Base-by-base conservation (phyloP, 2,329 filamentous ascomycete genomes). In the Fusarium chlamydosporum region DNA sequence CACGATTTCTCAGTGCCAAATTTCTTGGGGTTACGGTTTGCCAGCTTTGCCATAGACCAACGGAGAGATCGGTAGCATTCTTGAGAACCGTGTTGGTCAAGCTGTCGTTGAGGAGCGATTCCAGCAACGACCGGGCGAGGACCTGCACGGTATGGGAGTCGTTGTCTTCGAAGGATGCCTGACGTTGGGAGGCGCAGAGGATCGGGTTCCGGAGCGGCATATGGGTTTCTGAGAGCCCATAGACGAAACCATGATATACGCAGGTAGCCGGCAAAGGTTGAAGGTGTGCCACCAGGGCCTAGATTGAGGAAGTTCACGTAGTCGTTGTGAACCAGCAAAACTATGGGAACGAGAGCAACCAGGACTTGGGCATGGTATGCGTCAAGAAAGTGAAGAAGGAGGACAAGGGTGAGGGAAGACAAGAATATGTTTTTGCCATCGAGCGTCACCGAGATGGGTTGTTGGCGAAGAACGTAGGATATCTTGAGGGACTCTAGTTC, bases 31-130 rank as follows among this genome's bases (percentile, higher is more conserved):
- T 82, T 79, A n/a, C 72, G 73, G 3, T 75, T 68, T 12, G 83
- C 83, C 26, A 93, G 81, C 6, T 77, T 76, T 56, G 84, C 79
- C 48, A 93, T 82, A 3, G 84, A 82, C 1, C 78, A 74, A 3
- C 84, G 82, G 5, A 93, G 83, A 15, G 81, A 77, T n/a, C 80
- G 75, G 76, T 90, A 89, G 75, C 88, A 86, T 15, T 79, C 75
- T 7, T 76, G 60, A 7, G 83, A 83, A 12, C 88, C 87, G 40
- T 84, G 84, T 75, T 96, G 92, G 76, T 91, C 87, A 18, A 90
- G 83, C 79, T 96, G 93, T 4, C 93, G 86, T 74, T 97, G 93
- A 1, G 93, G 93, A 1, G 92, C 93, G 60, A 96, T 92, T 48
- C 93, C 93, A 40, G 84, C 86, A 11, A 94, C 90, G 4, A 79